Evolutionary conservation across 306 rosid genomes (phyloP), one percentile per base, ranked within the genome.

Genomic region (Gastrolobium bilobum): DNA sequence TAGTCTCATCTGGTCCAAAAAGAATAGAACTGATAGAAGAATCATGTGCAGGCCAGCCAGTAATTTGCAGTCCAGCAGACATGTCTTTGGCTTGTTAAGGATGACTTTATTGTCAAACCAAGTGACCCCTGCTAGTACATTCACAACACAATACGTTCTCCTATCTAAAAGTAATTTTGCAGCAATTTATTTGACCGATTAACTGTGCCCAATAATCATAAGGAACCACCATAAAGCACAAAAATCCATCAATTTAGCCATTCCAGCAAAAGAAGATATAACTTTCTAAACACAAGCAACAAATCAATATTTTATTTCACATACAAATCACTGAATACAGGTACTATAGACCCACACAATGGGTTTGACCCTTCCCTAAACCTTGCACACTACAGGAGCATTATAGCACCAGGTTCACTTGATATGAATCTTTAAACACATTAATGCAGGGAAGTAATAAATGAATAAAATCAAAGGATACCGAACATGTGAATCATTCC

Each of bases 401-500:
- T 20, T 20, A 20, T 20, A 20, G 26, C 26, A 20, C 26, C 26
- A 20, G 26, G 26, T 20, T 20, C 26, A 20, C 26, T 20, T 20
- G 26, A 20, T 20, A 20, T 20, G 26, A 20, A 20, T 20, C 26
- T 20, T 20, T 20, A 20, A 20, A 20, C 26, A 60, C 26, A 80
- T 14, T 8, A 78, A 64, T 35, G 6, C 56, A 57, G 31, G 35
- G 8, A 67, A 69, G 42, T 43, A 64, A 72, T 54, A 75, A 76
- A 52, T 44, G 63, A 44, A 73, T 57, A 56, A 34, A 80, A 64
- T 64, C 30, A n/a, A 63, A 94, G 99, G 99, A 94, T 92, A 94
- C 99, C 99, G 79, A 94, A 94, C 94, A 94, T 91, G 87, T 94
- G 97, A 86, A 94, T 94, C 99, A 92, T 92, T 86, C 99, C 99